Conservation (phyloP, 1,139 yeast genomes). For the Pichia kudriavzevii region DNA sequence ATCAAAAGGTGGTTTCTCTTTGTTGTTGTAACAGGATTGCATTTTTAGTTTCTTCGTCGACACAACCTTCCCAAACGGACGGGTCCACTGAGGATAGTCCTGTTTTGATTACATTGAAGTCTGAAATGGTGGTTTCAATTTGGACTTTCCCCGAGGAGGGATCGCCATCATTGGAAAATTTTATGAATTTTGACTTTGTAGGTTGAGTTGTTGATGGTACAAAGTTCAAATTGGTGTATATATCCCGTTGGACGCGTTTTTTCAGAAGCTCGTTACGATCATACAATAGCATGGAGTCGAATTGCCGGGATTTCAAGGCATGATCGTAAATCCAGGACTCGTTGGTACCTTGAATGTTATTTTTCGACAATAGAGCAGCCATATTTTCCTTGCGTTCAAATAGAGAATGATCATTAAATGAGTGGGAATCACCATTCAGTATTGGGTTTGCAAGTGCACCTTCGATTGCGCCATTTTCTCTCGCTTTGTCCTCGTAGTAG, state of each 20-base stretch:
- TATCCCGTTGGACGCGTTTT: slow-evolving; percentile 55
- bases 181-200: slow-evolving; percentile 32
- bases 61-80: slow-evolving; percentile 50
- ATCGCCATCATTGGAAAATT: slow-evolving; percentile 23
- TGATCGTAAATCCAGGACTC: slow-evolving; percentile 72
- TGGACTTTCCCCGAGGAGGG: slow-evolving; percentile 26
- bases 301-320: slow-evolving; percentile 66
- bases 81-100: slow-evolving; percentile 57
- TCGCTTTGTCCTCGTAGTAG: slow-evolving; percentile 73
- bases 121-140: slow-evolving; percentile 46
- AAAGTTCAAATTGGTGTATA: slow-evolving; percentile 73
- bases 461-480: slow-evolving; percentile 62
- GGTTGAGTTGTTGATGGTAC: slow-evolving; percentile 78
- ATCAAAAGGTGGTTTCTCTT: slow-evolving; percentile 34
- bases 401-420: slow-evolving; percentile 1
- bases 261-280: slow-evolving; percentile 52
- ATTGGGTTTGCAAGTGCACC: slow-evolving; percentile 40
- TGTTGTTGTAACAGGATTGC: slow-evolving; percentile 64
- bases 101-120: slow-evolving; percentile 41
- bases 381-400: slow-evolving; percentile 16
- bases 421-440: slow-evolving; percentile 5
- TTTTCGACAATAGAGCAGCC: slow-evolving; percentile 8
- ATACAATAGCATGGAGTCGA: slow-evolving; percentile 54
- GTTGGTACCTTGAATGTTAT: slow-evolving; percentile 17
- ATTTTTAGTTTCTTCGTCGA: slow-evolving; percentile 46